Evolutionary conservation across 2,329 filamentous ascomycete genomes (phyloP), one percentile per base, ranked within the genome.

Genomic region (Trichoderma oligosporum): DNA sequence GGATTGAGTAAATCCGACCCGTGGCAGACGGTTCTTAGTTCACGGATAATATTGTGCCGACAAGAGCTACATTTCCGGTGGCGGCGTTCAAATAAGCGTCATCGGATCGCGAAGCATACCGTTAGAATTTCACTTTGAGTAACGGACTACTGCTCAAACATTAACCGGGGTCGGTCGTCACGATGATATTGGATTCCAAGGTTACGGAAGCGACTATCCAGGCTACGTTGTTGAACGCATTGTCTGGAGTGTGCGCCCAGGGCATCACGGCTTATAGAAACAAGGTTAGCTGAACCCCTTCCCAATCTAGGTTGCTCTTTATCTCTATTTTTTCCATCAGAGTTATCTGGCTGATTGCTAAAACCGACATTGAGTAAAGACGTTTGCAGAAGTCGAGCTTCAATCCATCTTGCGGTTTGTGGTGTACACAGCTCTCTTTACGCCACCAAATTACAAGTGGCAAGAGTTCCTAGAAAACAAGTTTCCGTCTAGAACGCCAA

Each of bases 1-100:
- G 31, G 18, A 24, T 27, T 44, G 46, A 18, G 39, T 24, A 27
- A 20, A 33, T 54, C 51, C 51, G 51, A n/a, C 29, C 51, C 51
- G 51, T 45, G 9, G 39, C 12, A 35, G 31, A n/a, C 16, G 29
- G 12, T 36, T 45, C 22, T 36, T 46, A 25, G 52, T 33, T 55
- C 18, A 55, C 52, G 52, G 52, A 55, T 55, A 55, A n/a, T 46
- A 16, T n/a, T 38, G 41, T 55, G 31, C 31, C 29, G 52, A 22
- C 22, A 4, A 55, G 22, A 38, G 22, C 27, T 46, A 22, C 41
- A 46, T 56, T 48, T 56, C 44, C 53, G 53, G 25, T 25, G 27
- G 35, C 36, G 44, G 53, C 53, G 53, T 56, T 56, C 53, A 56
- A 56, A 56, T 56, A 56, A n/a, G 53, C 44, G 25, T 48, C 53